A percentile compares a stretch with the other conserved stretches of the same genome.
These are phyloP conservation scores for Talaromyces borbonicus DNA, from an alignment of 495 filamentous ascomycete species.

Conservation along the genomic window DNA sequence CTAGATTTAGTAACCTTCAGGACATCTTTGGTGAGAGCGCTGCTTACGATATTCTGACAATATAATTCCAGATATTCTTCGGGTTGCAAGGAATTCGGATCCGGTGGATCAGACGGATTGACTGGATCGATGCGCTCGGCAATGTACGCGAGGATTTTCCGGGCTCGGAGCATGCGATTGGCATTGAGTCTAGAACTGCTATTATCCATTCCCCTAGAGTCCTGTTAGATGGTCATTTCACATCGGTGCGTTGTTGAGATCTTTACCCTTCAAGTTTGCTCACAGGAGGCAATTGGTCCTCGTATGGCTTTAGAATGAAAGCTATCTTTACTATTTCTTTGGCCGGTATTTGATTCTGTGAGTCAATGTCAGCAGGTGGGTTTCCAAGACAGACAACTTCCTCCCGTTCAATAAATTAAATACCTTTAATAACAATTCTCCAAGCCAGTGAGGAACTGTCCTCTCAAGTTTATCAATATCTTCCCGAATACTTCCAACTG, in stretches of 20 bases:
- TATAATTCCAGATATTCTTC: slow-evolving; percentile 92
- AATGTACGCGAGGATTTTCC: slow-evolving; percentile 90
- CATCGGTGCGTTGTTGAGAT: not conserved
- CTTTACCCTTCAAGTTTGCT: slow-evolving; percentile 52
- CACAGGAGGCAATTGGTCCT: slow-evolving; percentile 63
- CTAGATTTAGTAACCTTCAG: not conserved
- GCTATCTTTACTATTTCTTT: slow-evolving; percentile 94
- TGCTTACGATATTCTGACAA: slow-evolving; percentile 77
- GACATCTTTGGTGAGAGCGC: not conserved
- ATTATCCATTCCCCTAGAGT: slow-evolving; percentile 18
- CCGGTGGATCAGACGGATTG: slow-evolving; percentile 38
- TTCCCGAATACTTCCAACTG: slow-evolving; percentile 61
- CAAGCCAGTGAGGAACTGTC: slow-evolving; percentile 80
- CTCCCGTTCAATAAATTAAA: not conserved
- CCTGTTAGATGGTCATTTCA: slow-evolving; percentile 7
- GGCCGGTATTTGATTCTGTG: slow-evolving; percentile 64
- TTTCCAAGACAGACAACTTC: not conserved
- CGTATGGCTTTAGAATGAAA: slow-evolving; percentile 79
- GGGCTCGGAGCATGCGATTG: slow-evolving; percentile 90
- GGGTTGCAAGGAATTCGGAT: slow-evolving; percentile 55
- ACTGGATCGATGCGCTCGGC: slow-evolving; percentile 77
- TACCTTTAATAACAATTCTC: slow-evolving; percentile 76
- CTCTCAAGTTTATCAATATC: slow-evolving; percentile 80
- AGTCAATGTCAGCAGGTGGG: slow-evolving; percentile 6
- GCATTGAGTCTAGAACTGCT: slow-evolving; percentile 86